Evolutionary conservation across 768 basidiomycete genomes (phyloP), one percentile per base, ranked within the genome.

Genomic region (Psilocybe azurescens): DNA sequence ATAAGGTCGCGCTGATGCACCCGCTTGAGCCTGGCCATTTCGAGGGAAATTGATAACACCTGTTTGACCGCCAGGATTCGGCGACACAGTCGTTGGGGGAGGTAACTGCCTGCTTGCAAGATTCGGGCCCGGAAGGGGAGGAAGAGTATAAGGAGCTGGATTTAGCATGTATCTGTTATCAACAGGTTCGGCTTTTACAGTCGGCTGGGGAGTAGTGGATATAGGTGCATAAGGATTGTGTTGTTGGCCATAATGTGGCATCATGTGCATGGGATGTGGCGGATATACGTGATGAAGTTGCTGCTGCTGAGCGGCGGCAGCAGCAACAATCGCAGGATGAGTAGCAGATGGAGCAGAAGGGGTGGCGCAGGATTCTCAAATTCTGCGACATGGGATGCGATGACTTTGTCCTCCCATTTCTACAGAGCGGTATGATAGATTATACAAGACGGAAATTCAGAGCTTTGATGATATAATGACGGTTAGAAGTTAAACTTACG

Each of bases 341-440:
- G 66, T 61, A 46, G 71, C 69, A 36, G 75, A 66, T 5, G 74
- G 78, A 8, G 76, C 67, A 1, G 80, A 73, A 13, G 77, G 69
- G 79, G 73, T 14, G 64, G 77, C 16, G 67, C 67, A 48, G 78
- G 78, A 16, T 85, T 77, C 73, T 93, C 92, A 73, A 97, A 99
- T 67, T 98, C 94, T 55, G 97, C 97, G 20, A 97, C 97, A 69
- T 91, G 89, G 2, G 94, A 96, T n/a, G 89, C 89, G 41, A 97
- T 85, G 53, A 99, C 89, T 75, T 97, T 97, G 71, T 83, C 84
- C 75, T 99, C 92, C 97, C 97, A 99, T 90, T 94, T 94, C 93
- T 98, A 77, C 38, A 57, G 52, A 56, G 56, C 33, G 46, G 56
- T 70, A 63, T 32, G 18, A 52, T 24, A 28, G 30, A 44, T 7